Evolutionary conservation across 2,329 filamentous ascomycete genomes (phyloP).

Genomic region (Escovopsis sp.): DNA sequence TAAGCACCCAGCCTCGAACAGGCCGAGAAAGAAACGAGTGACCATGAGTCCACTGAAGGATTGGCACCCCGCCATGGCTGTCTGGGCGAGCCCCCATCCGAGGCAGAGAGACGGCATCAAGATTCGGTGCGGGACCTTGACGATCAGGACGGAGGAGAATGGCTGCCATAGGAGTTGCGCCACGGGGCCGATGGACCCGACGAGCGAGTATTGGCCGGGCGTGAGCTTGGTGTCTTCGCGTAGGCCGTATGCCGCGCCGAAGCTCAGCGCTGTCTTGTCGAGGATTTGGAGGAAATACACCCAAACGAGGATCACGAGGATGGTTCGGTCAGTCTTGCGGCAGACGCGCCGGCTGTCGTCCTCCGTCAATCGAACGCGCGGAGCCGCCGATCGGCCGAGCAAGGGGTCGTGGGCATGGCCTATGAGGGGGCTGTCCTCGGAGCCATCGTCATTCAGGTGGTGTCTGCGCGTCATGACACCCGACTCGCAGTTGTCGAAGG

Average conservation of each 20-base stretch:
- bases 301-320: constrained; percentile 39
- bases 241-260: constrained; percentile 40
- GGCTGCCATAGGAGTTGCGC: constrained; percentile 47
- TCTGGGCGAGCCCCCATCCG: constrained; percentile 28
- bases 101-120: constrained; percentile 36
- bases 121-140: constrained; percentile 43
- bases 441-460: background rate
- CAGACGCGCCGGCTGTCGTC: constrained; percentile 29
- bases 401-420: background rate
- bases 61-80: constrained; percentile 30
- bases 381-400: constrained; percentile 1
- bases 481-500: no score
- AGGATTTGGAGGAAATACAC: constrained; percentile 44
- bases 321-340: constrained; percentile 43
- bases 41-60: constrained; percentile 32
- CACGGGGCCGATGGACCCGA: constrained; percentile 42
- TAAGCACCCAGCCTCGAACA: constrained; percentile 36
- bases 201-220: constrained; percentile 39
- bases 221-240: constrained; percentile 31
- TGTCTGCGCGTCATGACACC: background rate
- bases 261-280: constrained; percentile 43
- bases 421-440: background rate
- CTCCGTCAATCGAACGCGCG: constrained; percentile 6
- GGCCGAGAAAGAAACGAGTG: constrained; percentile 30
- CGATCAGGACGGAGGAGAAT: constrained; percentile 42